Evolutionary conservation across 1,139 yeast species (phyloP).

Genomic region (Pichia sp.): DNA sequence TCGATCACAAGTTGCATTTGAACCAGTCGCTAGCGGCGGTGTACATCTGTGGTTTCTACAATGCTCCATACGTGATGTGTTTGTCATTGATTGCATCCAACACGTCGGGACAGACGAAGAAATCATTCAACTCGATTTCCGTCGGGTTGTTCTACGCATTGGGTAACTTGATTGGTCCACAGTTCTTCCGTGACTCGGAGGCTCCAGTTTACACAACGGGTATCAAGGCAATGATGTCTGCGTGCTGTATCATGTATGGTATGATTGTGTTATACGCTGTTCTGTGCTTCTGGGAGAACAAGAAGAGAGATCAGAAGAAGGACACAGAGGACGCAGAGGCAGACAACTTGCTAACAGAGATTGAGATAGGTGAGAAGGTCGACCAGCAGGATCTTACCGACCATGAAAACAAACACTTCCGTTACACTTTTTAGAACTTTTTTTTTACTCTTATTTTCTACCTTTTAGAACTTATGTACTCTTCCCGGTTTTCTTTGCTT

Average conservation of each 20-base stretch:
- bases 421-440: not conserved
- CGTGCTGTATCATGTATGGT: constrained; percentile 29
- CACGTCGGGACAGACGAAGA: constrained; percentile 13
- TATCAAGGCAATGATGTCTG: constrained; percentile 42
- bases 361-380: constrained; percentile 32
- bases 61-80: constrained; percentile 12
- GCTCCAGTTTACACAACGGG: constrained; percentile 54
- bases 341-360: constrained; percentile 17
- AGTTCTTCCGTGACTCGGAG: constrained; percentile 50
- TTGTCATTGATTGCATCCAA: constrained; percentile 11
- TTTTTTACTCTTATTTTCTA: not conserved
- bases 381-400: constrained; percentile 67
- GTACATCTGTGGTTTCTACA: constrained; percentile 14
- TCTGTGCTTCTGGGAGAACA: constrained; percentile 32
- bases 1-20: constrained; percentile 40
- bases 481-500: not conserved
- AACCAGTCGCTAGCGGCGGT: constrained; percentile 24
- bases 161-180: constrained; percentile 64
- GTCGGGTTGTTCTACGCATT: constrained; percentile 65
- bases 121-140: constrained; percentile 25
- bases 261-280: constrained; percentile 28
- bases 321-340: constrained; percentile 1
- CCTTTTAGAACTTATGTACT: not conserved
- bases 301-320: constrained; percentile 29
- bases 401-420: constrained; percentile 45